Base-by-base conservation (phyloP, 257 asterid genomes). In the Scutellaria galericulata region DNA sequence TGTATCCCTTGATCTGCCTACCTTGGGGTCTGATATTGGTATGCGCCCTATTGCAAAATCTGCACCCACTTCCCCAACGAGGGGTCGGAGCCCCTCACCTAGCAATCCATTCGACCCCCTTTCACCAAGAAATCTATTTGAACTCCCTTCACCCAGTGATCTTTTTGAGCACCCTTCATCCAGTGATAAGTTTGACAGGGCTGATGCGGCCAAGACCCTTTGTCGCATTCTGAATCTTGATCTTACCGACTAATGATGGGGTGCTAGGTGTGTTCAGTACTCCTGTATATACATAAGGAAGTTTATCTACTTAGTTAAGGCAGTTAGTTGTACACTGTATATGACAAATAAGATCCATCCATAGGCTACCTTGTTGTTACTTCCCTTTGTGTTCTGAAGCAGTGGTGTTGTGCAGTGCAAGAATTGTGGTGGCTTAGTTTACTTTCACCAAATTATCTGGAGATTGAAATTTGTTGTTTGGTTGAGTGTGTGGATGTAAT, bases 181-280 rank as follows among this genome's bases (percentile, higher is more conserved):
- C 2, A 70, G 75, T 13, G 84, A 78, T 79, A 14, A 64, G 60
- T 83, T 78, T 47, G 79, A 78, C 40, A 70, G 69, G 76, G 75
- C 81, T 78, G 96, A 89, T 44, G 98, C 92, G 73, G 90, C 98
- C 0, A 82, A 83, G 88, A 81, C 85, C 52, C 96, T 92, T 50
- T 78, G 98, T 79, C 98, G 96, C 81, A 90, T 92, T 42, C 96
- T 92, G 64, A 85, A 92, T 79, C 96, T 92, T 77, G 91, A 92
- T 72, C 70, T 77, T 10, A 52, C 76, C 41, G 82, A 83, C 58
- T 82, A 85, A 72, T 80, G 80, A 82, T 24, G 71, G 82, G n/a
- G 70, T 50, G 40, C 79, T 73, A 79, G 47, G 66, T 51, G 18
- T 70, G 60, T 70, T 41, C 74, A 64, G 74, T 44, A 65, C 71